Evolutionary conservation across 2,329 filamentous ascomycete genomes (phyloP).

Genomic region (Penicillium italicum): DNA sequence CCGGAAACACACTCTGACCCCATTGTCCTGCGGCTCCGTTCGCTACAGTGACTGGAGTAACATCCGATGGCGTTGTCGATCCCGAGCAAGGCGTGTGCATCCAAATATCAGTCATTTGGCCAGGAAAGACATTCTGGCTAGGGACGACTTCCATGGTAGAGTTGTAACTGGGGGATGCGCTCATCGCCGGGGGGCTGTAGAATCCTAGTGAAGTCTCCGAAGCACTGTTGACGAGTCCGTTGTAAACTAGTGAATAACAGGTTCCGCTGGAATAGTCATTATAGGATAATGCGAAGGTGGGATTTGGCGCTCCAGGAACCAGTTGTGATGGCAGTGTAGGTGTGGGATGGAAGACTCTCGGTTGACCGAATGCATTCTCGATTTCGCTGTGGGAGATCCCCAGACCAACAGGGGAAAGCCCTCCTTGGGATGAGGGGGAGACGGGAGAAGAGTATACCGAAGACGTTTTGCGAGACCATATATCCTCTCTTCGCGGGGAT

Average conservation of each 20-base stretch:
- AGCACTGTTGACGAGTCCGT: conserved; percentile 15
- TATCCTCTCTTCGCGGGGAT: conserved; percentile 13
- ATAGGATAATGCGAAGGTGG: conserved; percentile 21
- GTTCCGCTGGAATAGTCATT: conserved; percentile 17
- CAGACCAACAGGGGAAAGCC: conserved; percentile 26
- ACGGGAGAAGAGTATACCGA: conserved; percentile 25
- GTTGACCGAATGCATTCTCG: conserved; percentile 22
- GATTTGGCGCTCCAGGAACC: conserved; percentile 4
- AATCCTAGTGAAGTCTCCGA: conserved; percentile 26
- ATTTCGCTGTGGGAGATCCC: conserved; percentile 31
- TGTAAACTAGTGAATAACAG: conserved; percentile 25
- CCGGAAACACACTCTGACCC: conserved; percentile 11
- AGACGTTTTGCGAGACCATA: conserved; percentile 14
- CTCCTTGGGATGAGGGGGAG: conserved; percentile 15
- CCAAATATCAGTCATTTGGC: conserved; percentile 26
- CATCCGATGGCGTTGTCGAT: conserved; percentile 17
- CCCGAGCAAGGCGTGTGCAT: conserved; percentile 25
- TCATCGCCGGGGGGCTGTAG: conserved; percentile 24
- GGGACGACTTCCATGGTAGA: conserved; percentile 17
- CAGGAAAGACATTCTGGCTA: conserved; percentile 11
- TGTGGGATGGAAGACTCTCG: conserved; percentile 21
- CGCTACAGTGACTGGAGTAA: conserved; percentile 1
- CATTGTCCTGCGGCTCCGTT: conserved; percentile 17
- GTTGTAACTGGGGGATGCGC: conserved; percentile 26
- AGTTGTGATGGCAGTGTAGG: conserved; percentile 25